These are phyloP conservation scores for Aspergillus cejpii DNA, from an alignment of 2,329 filamentous ascomycete genomes.

Conservation along the genomic window DNA sequence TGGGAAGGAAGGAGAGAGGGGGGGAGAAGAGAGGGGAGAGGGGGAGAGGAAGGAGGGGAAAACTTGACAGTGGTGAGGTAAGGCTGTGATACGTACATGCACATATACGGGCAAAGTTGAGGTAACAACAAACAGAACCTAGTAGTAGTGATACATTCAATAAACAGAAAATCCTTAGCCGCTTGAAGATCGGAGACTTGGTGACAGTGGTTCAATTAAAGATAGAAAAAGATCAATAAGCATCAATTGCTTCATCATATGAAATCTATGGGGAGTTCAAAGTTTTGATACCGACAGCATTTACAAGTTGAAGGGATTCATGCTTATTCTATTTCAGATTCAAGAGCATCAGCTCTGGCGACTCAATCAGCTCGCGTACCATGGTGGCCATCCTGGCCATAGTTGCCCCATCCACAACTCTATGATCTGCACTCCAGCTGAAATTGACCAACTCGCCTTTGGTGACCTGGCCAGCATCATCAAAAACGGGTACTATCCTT, in stretches of 20 bases:
- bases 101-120: no score
- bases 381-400: slow-evolving; percentile 84
- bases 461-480: slow-evolving; percentile 52
- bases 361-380: slow-evolving; percentile 70
- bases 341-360: slow-evolving; percentile 80
- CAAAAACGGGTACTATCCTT: slow-evolving; percentile 73
- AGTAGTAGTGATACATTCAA: no score
- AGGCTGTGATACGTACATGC: no score
- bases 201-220: neutral
- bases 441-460: slow-evolving; percentile 78
- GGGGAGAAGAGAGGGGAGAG: no score
- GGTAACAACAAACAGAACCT: no score
- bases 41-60: no score
- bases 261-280: neutral
- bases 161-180: neutral
- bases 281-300: neutral
- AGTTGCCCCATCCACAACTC: slow-evolving; percentile 89
- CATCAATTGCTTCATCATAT: neutral
- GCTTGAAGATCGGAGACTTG: neutral
- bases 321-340: slow-evolving; percentile 47
- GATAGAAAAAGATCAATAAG: neutral
- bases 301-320: neutral
- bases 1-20: neutral
- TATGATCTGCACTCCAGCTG: slow-evolving; percentile 94
- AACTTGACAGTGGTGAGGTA: no score